Evolutionary conservation across 2,329 filamentous ascomycete genomes (phyloP).

Genomic region (Diaporthe velutina): DNA sequence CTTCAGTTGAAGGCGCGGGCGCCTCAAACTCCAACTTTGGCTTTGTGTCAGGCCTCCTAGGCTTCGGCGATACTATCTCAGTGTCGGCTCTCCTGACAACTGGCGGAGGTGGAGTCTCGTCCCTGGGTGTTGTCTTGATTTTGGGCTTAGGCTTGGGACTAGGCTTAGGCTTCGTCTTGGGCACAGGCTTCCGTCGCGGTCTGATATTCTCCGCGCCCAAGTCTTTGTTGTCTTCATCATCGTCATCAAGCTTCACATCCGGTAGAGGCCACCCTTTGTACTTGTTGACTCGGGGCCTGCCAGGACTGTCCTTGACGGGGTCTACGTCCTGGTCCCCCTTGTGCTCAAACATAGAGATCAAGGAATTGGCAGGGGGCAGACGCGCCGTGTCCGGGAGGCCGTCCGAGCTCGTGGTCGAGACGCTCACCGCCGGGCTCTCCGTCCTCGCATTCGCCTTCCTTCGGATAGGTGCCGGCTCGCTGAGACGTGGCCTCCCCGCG

Average conservation of each 20-base stretch:
- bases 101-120: constrained; percentile 40
- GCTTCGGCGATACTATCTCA: constrained; percentile 50
- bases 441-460: constrained; percentile 39
- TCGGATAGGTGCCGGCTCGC: constrained; percentile 35
- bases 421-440: constrained; percentile 47
- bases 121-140: not conserved
- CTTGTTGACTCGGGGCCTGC: constrained; percentile 28
- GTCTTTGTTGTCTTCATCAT: constrained; percentile 26
- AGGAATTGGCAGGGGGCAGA: constrained; percentile 72
- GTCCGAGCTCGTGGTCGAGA: constrained; percentile 46
- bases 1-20: constrained; percentile 11
- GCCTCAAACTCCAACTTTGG: constrained; percentile 51
- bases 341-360: constrained; percentile 79
- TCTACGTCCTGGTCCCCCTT: constrained; percentile 47
- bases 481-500: constrained; percentile 44
- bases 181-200: constrained; percentile 7
- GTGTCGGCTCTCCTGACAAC: constrained; percentile 41
- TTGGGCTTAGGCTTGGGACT: constrained; percentile 43
- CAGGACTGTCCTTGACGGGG: constrained; percentile 49
- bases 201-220: constrained; percentile 8
- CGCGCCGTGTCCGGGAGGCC: constrained; percentile 66
- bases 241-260: not conserved
- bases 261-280: constrained; percentile 47
- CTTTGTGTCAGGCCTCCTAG: constrained; percentile 48
- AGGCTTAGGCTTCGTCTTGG: constrained; percentile 44